These are phyloP conservation scores for Tuber calosporum DNA, from an alignment of 495 filamentous ascomycete genomes.

Conservation along the genomic window DNA sequence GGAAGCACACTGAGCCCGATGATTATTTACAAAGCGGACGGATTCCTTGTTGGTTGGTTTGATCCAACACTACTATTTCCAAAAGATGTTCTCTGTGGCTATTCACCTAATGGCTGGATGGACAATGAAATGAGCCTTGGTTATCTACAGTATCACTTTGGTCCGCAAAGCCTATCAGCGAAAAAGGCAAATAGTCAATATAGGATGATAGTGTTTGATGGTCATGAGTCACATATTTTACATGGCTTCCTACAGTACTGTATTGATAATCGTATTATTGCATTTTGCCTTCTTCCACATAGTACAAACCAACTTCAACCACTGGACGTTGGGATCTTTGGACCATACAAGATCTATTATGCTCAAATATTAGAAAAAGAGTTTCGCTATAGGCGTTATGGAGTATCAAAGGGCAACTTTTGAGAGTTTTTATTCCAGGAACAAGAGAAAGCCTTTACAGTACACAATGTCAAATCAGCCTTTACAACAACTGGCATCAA, in stretches of 20 bases:
- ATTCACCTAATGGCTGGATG: slow-evolving; percentile 6
- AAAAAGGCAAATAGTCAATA: background rate
- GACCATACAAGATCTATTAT: slow-evolving; percentile 8
- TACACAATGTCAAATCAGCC: slow-evolving; percentile 3
- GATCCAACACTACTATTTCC: slow-evolving; percentile 8
- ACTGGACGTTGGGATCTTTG: slow-evolving; percentile 10
- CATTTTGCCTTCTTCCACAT: slow-evolving; percentile 4
- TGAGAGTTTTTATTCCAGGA: slow-evolving; percentile 1
- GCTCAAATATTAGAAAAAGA: slow-evolving; percentile 6
- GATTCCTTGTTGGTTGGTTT: slow-evolving; percentile 2
- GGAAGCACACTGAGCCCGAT: background rate
- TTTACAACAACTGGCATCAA: slow-evolving; percentile 8
- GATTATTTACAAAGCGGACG: slow-evolving; percentile 8
- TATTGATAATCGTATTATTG: slow-evolving; percentile 7
- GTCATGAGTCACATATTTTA: background rate
- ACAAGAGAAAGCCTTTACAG: slow-evolving; percentile 4
- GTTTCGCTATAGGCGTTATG: slow-evolving; percentile 4
- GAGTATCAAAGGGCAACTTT: slow-evolving; percentile 9
- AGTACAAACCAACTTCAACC: slow-evolving; percentile 8
- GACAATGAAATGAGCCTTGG: background rate
- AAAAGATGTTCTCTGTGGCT: slow-evolving; percentile 4
- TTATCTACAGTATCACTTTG: slow-evolving; percentile 5
- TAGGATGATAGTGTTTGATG: slow-evolving; percentile 5
- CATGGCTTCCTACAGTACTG: slow-evolving; percentile 8
- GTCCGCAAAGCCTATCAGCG: background rate